Percentiles rank a stretch among this genome's conserved stretches.
Evolutionary conservation across 345 rosid species (phyloP).

Genomic region (Eucalyptus cladocalyx): DNA sequence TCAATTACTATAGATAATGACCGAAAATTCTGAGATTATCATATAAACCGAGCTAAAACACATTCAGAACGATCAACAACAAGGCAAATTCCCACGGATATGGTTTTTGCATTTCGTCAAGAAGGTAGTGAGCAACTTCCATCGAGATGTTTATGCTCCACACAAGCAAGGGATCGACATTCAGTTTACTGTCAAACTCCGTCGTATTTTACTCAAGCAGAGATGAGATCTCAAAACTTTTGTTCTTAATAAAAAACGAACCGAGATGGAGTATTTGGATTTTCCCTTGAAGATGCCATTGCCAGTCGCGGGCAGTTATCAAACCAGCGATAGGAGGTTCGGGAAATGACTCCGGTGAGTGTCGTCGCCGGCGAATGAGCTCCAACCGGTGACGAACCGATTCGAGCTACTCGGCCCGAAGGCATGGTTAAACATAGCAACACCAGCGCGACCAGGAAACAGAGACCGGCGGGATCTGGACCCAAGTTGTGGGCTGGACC

Average conservation of each 20-base stretch:
- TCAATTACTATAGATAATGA: too few relatives aligned
- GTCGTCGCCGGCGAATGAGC: neutral
- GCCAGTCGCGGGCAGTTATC: accelerated
- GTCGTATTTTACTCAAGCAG: too few relatives aligned
- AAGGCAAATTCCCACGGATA: too few relatives aligned
- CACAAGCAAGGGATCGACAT: accelerated
- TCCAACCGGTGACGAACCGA: neutral
- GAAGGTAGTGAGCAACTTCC: accelerated
- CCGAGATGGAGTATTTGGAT: neutral
- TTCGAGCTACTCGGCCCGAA: neutral
- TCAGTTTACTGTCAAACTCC: too few relatives aligned
- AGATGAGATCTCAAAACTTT: neutral
- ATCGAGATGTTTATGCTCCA: too few relatives aligned
- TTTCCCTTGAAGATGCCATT: neutral
- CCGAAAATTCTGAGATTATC: too few relatives aligned
- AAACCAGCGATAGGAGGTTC: neutral
- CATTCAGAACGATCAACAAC: too few relatives aligned
- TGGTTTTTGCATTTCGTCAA: too few relatives aligned
- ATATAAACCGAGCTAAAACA: too few relatives aligned
- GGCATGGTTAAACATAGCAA: neutral
- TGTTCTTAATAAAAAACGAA: neutral
- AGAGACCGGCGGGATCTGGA: accelerated
- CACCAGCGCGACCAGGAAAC: neutral
- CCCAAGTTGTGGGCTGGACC: neutral
- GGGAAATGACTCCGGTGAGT: neutral